phyloP scores from a whole-genome alignment of 257 asterid genomes.

The Nicotiana benthamiana region DNA sequence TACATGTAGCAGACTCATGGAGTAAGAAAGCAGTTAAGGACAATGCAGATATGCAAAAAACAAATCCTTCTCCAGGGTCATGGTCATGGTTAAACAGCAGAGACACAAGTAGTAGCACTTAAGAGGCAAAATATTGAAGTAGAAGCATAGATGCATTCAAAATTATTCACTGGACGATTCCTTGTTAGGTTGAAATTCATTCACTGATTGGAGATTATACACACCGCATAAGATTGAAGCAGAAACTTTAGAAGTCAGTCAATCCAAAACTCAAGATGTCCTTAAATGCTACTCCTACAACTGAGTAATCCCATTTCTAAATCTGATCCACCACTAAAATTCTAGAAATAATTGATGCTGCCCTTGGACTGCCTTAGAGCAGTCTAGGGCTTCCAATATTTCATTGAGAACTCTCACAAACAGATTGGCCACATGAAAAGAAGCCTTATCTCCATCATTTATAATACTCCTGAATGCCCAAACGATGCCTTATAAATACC shows the following conservation, averaged over 20 bases:
- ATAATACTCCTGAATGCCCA: not conserved
- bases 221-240: not conserved
- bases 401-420: constrained; percentile 7
- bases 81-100: constrained; percentile 1
- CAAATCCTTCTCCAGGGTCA: not conserved
- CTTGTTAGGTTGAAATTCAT: not conserved
- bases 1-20: not conserved
- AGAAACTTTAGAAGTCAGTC: not conserved
- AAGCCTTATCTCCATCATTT: not conserved
- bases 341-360: not conserved
- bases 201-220: not conserved
- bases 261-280: not conserved
- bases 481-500: not conserved
- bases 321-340: not conserved
- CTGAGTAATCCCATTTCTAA: not conserved
- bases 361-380: not conserved
- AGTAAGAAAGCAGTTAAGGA: not conserved
- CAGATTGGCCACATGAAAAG: not conserved
- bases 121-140: not conserved
- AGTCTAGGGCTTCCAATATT: not conserved
- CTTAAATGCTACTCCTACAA: not conserved
- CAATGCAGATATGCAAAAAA: not conserved
- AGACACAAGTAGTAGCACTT: not conserved
- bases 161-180: not conserved
- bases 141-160: not conserved